These are phyloP conservation scores for Leptodermis oblonga DNA, from an alignment of 257 asterid species.

Conservation along the genomic window DNA sequence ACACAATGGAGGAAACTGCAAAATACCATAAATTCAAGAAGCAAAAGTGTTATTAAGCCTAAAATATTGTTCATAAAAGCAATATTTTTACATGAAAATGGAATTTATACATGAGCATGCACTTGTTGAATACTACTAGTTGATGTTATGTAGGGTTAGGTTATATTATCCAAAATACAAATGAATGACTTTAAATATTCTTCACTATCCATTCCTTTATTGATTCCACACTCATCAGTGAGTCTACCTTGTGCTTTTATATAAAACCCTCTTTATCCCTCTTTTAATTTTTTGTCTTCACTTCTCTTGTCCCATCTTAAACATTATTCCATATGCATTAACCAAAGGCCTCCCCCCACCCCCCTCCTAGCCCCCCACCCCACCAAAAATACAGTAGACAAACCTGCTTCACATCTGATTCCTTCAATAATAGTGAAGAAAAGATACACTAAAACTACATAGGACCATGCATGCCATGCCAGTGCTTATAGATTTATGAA, in stretches of 20 bases:
- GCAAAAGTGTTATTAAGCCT: too few species aligned
- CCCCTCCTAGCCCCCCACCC: background rate
- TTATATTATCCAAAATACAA: too few species aligned
- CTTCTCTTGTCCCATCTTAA: slow-evolving; percentile 18
- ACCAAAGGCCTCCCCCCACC: background rate
- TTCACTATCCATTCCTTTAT: slow-evolving; percentile 43
- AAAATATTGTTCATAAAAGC: too few species aligned
- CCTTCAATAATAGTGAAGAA: background rate
- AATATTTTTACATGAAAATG: too few species aligned
- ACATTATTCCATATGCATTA: background rate
- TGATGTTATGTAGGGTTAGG: too few species aligned
- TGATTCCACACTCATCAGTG: slow-evolving; percentile 56
- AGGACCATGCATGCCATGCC: background rate
- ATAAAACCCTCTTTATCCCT: slow-evolving; percentile 31
- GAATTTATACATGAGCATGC: too few species aligned
- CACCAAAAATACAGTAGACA: background rate
- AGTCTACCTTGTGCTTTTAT: slow-evolving; percentile 26
- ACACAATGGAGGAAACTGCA: too few species aligned
- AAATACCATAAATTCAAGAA: too few species aligned
- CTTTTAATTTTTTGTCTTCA: slow-evolving; percentile 45
- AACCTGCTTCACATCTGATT: background rate
- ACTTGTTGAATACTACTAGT: too few species aligned
- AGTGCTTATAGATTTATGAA: too few species aligned
- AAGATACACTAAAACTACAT: background rate
- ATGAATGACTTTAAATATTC: too few species aligned